Percentiles rank a stretch among this genome's conserved stretches.
phyloP scores from a whole-genome alignment of 2,329 filamentous ascomycete genomes.

The Aspergillus fijiensis region DNA sequence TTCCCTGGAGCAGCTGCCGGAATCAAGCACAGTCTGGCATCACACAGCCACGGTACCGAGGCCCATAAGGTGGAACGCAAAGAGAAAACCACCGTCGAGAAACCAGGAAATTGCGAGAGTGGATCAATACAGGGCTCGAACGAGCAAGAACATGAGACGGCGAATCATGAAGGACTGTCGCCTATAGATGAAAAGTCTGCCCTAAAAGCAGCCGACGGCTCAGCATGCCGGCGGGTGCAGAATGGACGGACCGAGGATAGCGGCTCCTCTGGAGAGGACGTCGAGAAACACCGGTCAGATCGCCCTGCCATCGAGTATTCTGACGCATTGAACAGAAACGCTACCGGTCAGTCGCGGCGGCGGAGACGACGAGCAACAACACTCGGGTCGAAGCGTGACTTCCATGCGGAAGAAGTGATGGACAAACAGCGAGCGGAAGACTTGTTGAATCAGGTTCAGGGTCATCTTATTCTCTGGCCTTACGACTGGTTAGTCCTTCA shows the following conservation, averaged over 20 bases:
- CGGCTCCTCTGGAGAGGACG: slow-evolving; percentile 28
- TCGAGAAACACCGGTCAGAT: slow-evolving; percentile 32
- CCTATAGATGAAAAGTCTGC: slow-evolving; percentile 47
- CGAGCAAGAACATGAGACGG: slow-evolving; percentile 33
- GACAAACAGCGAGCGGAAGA: slow-evolving; percentile 75
- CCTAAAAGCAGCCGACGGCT: slow-evolving; percentile 30
- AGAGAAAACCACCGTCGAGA: slow-evolving; percentile 33
- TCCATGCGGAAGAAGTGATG: slow-evolving; percentile 70
- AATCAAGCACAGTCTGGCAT: slow-evolving; percentile 26
- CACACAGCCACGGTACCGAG: slow-evolving; percentile 30
- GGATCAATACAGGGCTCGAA: slow-evolving; percentile 35
- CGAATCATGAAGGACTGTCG: slow-evolving; percentile 32
- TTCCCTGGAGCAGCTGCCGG: slow-evolving; percentile 21
- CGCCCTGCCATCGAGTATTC: slow-evolving; percentile 39
- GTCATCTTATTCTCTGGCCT: slow-evolving; percentile 85
- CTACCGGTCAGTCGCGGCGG: slow-evolving; percentile 34
- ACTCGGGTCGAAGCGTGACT: slow-evolving; percentile 48
- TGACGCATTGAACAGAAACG: slow-evolving; percentile 42
- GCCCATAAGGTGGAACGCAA: slow-evolving; percentile 32
- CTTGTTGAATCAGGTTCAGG: slow-evolving; percentile 77
- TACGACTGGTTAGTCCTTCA: slow-evolving; percentile 73
- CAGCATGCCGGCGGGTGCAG: slow-evolving; percentile 23
- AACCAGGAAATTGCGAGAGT: slow-evolving; percentile 33
- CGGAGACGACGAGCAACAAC: slow-evolving; percentile 48
- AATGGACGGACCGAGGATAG: slow-evolving; percentile 29